Evolutionary conservation across 2,329 filamentous ascomycete genomes (phyloP).

Genomic region (Aschersonia sp.): DNA sequence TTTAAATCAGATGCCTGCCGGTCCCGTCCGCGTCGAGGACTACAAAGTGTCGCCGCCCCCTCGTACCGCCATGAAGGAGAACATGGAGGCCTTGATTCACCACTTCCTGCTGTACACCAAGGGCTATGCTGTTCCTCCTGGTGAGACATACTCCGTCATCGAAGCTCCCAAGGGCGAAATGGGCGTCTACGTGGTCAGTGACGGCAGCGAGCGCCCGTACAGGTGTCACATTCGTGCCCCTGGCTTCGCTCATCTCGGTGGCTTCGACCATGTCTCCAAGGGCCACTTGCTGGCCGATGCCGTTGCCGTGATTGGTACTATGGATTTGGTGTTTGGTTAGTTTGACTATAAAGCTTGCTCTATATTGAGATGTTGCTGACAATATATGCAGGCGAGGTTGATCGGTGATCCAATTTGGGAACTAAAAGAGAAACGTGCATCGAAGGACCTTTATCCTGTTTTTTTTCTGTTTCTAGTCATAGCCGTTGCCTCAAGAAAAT

Average conservation of each 20-base stretch:
- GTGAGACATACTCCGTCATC: slow-evolving; percentile 95
- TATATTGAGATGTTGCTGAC: neutral
- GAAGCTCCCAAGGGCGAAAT: slow-evolving; percentile 99
- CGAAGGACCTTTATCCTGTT: neutral
- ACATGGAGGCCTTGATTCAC: slow-evolving; percentile 99
- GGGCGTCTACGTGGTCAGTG: slow-evolving; percentile 92
- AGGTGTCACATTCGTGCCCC: slow-evolving; percentile 94
- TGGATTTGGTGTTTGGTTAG: slow-evolving; percentile 81
- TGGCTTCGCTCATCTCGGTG: slow-evolving; percentile 86
- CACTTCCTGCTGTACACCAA: slow-evolving; percentile 99
- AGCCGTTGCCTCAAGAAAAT: slow-evolving; percentile 13
- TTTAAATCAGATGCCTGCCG: slow-evolving; percentile 95
- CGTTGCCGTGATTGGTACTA: slow-evolving; percentile 84
- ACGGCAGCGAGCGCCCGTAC: slow-evolving; percentile 92
- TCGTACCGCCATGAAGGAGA: slow-evolving; percentile 98
- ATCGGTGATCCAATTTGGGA: slow-evolving; percentile 29
- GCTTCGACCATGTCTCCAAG: slow-evolving; percentile 85
- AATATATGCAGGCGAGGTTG: slow-evolving; percentile 37
- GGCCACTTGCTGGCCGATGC: slow-evolving; percentile 93
- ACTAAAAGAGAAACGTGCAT: slow-evolving; percentile 14
- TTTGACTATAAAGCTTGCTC: neutral
- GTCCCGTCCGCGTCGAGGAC: slow-evolving; percentile 89
- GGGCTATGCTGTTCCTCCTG: slow-evolving; percentile 91
- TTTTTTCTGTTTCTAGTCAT: slow-evolving; percentile 24
- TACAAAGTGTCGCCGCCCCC: slow-evolving; percentile 97